Percentiles rank a stretch among this genome's conserved stretches.
These are phyloP conservation scores for Hsuehochloa calcarea DNA, from an alignment of 176 grass and related monocot genomes.

Conservation along the genomic window DNA sequence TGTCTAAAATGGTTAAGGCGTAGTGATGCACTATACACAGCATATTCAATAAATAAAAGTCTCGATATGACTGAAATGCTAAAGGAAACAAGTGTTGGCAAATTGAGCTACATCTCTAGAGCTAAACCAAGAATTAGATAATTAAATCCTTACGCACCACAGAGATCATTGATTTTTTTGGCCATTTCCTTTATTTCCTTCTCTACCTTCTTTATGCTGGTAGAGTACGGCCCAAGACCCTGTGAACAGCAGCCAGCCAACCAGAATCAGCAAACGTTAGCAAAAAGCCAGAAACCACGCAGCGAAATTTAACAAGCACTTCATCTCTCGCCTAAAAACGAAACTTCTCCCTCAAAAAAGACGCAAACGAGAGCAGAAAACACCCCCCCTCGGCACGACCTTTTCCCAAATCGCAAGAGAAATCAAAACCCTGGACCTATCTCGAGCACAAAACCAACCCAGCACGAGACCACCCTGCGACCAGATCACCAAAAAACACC, in stretches of 20 bases:
- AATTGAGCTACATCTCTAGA: neutral
- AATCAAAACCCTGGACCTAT: conserved; percentile 17
- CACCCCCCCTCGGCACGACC: too few relatives aligned
- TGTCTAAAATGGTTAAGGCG: neutral
- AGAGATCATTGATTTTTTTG: conserved; percentile 87
- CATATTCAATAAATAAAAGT: neutral
- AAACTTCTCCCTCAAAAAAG: neutral
- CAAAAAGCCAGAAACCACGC: neutral
- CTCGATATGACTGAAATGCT: neutral
- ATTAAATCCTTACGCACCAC: conserved; percentile 40
- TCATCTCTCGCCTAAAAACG: neutral
- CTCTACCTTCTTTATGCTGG: conserved; percentile 77
- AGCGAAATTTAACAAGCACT: neutral
- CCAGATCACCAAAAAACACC: neutral
- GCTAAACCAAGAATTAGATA: neutral
- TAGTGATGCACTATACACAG: neutral
- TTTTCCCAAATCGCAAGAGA: too few relatives aligned
- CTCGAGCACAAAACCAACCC: neutral
- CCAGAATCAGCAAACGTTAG: conserved; percentile 21
- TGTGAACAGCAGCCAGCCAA: conserved; percentile 30
- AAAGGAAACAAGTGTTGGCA: neutral
- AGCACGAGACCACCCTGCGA: neutral
- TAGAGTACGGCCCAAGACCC: conserved; percentile 89
- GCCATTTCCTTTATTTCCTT: conserved; percentile 93
- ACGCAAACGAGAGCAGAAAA: neutral